Evolutionary conservation across 2,329 filamentous ascomycete genomes (phyloP), one percentile per base, ranked within the genome.

Genomic region (Pezicula rhizophila): DNA sequence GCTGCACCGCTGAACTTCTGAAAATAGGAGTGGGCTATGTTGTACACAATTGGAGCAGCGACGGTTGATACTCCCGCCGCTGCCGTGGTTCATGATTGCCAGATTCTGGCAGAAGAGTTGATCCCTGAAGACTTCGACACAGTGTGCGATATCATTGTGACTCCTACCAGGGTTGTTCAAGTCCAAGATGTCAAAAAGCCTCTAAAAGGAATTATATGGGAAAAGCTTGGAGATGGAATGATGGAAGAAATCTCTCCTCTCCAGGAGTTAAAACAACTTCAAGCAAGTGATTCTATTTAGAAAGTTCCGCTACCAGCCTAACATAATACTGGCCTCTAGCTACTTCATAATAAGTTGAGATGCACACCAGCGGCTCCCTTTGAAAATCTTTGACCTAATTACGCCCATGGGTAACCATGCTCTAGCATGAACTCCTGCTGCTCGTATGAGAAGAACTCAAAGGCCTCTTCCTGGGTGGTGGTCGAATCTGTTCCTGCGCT

Each of bases 71-170:
- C 64, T 5, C 56, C 58, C 0, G 65, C 66, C 2, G 57, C 67
- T 2, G 66, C 64, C 5, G 47, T 72, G 5, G 69, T 67, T 7
- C 70, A 73, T 53, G 60, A 64, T 15, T 72, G 68, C 47, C 70
- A 73, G 55, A 61, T 72, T 8, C 55, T 73, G 20, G 60, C 67
- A 17, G 59, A 63, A 35, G 63, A 68, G 47, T 57, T 69, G 14
- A 40, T 47, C 3, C 61, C 60, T 2, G 66, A 69, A 42, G 50
- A 54, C 1, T 70, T 65, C 45, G 68, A 72, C 52, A 69, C 69
- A 1, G 67, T 68, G 11, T 71, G 67, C 50, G 69, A 73, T 50
- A 63, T 66, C 34, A 58, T 73, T 8, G 55, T 69, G 15, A 72
- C 69, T 2, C 64, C 68, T 5, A 62, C 64, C 7, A 57, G 54